These are phyloP conservation scores for Pyricularia sp. DNA, from an alignment of 2,329 filamentous ascomycete species.

Conservation along the genomic window DNA sequence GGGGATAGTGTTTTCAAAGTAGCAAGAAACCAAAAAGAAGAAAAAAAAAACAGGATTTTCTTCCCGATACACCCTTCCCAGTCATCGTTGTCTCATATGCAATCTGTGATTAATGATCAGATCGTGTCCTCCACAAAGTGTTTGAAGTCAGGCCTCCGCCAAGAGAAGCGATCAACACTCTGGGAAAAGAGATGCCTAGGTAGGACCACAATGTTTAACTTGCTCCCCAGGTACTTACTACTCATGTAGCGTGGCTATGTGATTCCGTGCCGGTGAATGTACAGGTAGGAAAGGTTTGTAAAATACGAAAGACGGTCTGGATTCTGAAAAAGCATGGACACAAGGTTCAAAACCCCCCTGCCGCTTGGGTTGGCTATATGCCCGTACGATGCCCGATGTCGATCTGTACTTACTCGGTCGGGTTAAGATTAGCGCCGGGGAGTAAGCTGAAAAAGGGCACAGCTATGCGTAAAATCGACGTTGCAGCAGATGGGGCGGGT, in stretches of 20 bases:
- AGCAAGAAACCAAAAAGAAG: not conserved
- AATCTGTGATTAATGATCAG: not conserved
- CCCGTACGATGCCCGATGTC: not conserved
- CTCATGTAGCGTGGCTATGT: not conserved
- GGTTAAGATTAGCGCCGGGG: not conserved
- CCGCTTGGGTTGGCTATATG: not conserved
- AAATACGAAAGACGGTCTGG: not conserved
- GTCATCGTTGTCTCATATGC: not conserved
- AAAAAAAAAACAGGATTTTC: not conserved
- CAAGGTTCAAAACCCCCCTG: not conserved
- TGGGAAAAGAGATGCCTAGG: not conserved
- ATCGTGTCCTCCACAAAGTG: not conserved
- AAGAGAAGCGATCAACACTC: not conserved
- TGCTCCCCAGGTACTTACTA: not conserved
- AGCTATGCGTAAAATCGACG: not conserved
- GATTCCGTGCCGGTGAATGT: not conserved
- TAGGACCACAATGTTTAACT: not conserved
- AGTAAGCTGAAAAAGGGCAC: not conserved
- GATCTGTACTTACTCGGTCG: not conserved
- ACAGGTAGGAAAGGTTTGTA: not conserved
- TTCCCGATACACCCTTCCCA: not conserved
- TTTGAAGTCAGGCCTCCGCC: not conserved
- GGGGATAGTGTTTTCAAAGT: not conserved
- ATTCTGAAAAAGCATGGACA: not conserved
- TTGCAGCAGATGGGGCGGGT: not conserved